phyloP scores from a whole-genome alignment of 192 early-diverging fungal species.

The Podila clonocystis region DNA sequence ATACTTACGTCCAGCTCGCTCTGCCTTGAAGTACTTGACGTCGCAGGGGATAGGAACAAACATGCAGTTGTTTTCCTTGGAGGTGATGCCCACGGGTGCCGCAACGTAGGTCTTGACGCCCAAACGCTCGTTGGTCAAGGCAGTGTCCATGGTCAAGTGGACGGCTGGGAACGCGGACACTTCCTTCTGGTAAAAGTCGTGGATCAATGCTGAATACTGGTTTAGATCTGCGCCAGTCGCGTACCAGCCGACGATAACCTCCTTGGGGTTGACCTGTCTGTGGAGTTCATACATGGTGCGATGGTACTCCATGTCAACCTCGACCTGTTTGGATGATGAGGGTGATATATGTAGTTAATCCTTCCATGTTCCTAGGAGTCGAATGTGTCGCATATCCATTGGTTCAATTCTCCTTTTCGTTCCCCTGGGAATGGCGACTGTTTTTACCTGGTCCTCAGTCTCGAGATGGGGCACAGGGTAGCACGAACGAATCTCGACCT shows the following conservation, averaged over 20 bases:
- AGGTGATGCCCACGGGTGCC: constrained; percentile 77
- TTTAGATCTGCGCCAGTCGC: constrained; percentile 74
- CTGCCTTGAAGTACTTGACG: constrained; percentile 91
- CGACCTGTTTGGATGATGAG: constrained; percentile 56
- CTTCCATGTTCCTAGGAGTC: too few species aligned
- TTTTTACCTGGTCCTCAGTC: constrained; percentile 69
- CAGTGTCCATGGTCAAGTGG: constrained; percentile 90
- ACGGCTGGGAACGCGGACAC: constrained; percentile 79
- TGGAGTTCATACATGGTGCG: constrained; percentile 87
- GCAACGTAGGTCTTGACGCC: constrained; percentile 82
- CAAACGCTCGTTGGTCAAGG: constrained; percentile 72
- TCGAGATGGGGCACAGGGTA: constrained; percentile 87
- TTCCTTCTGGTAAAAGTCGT: constrained; percentile 85
- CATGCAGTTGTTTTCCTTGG: constrained; percentile 82
- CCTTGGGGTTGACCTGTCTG: constrained; percentile 89
- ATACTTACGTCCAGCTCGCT: constrained; percentile 80
- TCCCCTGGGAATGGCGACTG: neutral
- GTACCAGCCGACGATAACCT: constrained; percentile 96
- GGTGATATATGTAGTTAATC: too few species aligned
- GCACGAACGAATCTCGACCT: constrained; percentile 89
- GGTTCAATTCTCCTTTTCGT: too few species aligned
- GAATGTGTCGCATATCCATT: too few species aligned
- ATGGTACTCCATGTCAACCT: constrained; percentile 92
- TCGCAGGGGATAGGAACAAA: constrained; percentile 90
- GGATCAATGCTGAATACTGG: constrained; percentile 76